Evolutionary conservation across 2,329 filamentous ascomycete species (phyloP), one percentile per base, ranked within the genome.

Genomic region (Trichoderma afroharzianum): DNA sequence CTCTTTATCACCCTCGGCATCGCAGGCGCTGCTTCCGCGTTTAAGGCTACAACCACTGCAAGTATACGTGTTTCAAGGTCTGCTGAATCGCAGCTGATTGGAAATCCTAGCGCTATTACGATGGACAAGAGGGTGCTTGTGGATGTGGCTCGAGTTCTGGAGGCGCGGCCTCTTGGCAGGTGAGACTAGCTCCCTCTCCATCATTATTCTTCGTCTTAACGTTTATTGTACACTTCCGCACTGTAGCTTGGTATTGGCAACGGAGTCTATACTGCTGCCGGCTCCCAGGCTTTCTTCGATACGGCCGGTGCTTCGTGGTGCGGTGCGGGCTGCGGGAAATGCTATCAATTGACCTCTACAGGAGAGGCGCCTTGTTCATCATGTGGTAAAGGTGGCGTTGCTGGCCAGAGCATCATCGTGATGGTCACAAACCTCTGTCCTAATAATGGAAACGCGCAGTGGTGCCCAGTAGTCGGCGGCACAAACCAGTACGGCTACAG

Each of bases 401-500:
- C 64, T 18, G 64, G 64, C 8, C 64, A 68, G 53, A 68, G 64
- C 64, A 68, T 68, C 33, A 68, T 68, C 15, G 64, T 68, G 6
- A 68, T 68, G 64, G 55, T 68, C 0, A 68, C 64, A 58, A 68
- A 68, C n/a, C 53, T 68, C 11, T 68, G 64, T n/a, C 64, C 64
- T 8, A 68, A 68, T 21, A 68, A 68, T 18, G 64, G 64, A 59
- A 68, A 68, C 64, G 64, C 64, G 15, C 64, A 68, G 53, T 68
- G 64, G 64, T 68, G 64, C 8, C 64, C 64, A 6, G 30, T 11
- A 2, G 64, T 68, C 1, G 64, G 64, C 6, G 64, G 64, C 9
- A 68, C 64, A n/a, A 68, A 68, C 53, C 64, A 68, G 5, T 68
- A 68, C 64, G 64, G 64, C 12, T 68, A 68, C 32, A 68, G 55